Evolutionary conservation across 1,139 yeast species (phyloP), one percentile per base, ranked within the genome.

Genomic region (Kodamaea ohmeri): DNA sequence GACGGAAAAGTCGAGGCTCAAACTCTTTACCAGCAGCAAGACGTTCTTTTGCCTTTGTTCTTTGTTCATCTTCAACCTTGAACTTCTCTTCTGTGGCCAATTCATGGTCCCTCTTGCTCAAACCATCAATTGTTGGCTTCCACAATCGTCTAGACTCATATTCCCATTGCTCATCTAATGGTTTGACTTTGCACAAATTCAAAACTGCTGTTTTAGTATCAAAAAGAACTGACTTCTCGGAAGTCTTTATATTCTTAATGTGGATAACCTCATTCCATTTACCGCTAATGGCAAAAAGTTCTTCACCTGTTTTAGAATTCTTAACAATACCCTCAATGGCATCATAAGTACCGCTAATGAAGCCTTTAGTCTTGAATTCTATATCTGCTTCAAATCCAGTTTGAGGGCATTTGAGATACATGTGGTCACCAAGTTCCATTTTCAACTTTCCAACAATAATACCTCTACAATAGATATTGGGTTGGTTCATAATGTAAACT

Each of bases 401-500:
- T 9, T 69, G 64, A 8, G 78, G 73, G 53, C 95, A 86, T 50
- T 74, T 78, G 37, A 92, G 72, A 12, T 73, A 53, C 79, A 95
- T 79, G 53, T 86, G 95, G 56, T 92, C 98, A 25, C 98, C 98
- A 42, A 92, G 64, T 58, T 92, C 98, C 46, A 84, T 82, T 62
- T 81, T 84, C 69, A 92, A 73, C 48, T 83, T 85, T 15, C 98
- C 98, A 55, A 92, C 86, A 25, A 92, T 64, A 35, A 92, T 86
- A 35, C 96, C 97, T 50, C 98, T 73, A n/a, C 95, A 95, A 52
- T 92, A 92, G 65, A 92, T 82, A 58, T 92, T 92, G 40, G 98
- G 98, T 60, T 92, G 98, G 20, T 88, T 83, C 60, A 92, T 71
- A 11, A 80, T 76, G 59, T 89, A 92, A 37, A 72, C 67, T 30